A percentile compares a stretch with the other conserved stretches of the same genome.
phyloP scores from a whole-genome alignment of 345 rosid genomes.

The Lepidium didymum region DNA sequence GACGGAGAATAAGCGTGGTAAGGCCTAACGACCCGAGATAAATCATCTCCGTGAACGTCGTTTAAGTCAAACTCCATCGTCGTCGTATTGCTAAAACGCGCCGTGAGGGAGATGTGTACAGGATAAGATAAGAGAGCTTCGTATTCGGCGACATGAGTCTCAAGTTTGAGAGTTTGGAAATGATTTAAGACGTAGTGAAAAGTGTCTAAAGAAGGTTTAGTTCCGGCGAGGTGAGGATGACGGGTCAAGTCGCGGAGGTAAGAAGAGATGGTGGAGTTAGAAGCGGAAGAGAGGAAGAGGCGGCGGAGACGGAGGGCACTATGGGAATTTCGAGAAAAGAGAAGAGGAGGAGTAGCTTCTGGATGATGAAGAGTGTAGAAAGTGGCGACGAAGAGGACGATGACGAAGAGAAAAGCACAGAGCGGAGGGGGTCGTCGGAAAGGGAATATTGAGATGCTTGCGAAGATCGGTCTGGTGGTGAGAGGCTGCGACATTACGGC shows the following conservation, averaged over 20 bases:
- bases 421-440: conserved; percentile 42
- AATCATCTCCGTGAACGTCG: conserved; percentile 20
- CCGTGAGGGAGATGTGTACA: conserved; percentile 38
- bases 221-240: conserved; percentile 88
- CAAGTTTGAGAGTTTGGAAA: conserved; percentile 47
- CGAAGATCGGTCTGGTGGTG: conserved; percentile 23
- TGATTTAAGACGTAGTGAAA: conserved; percentile 50
- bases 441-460: conserved; percentile 14
- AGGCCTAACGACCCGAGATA: conserved; percentile 38
- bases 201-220: conserved; percentile 48
- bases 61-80: conserved; percentile 31
- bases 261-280: conserved; percentile 62
- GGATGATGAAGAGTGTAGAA: conserved; percentile 47
- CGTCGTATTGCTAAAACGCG: conserved; percentile 48
- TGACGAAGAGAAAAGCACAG: conserved; percentile 40
- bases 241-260: conserved; percentile 77
- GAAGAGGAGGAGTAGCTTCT: neutral
- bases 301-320: conserved; percentile 36
- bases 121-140: conserved; percentile 72
- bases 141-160: conserved; percentile 50
- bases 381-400: conserved; percentile 47
- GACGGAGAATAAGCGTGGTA: conserved; percentile 97
- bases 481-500: conserved; percentile 40
- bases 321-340: conserved; percentile 20
- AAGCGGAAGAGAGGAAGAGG: conserved; percentile 60